phyloP scores from a whole-genome alignment of 164 flowering plant genomes.

The Vitis riparia region DNA sequence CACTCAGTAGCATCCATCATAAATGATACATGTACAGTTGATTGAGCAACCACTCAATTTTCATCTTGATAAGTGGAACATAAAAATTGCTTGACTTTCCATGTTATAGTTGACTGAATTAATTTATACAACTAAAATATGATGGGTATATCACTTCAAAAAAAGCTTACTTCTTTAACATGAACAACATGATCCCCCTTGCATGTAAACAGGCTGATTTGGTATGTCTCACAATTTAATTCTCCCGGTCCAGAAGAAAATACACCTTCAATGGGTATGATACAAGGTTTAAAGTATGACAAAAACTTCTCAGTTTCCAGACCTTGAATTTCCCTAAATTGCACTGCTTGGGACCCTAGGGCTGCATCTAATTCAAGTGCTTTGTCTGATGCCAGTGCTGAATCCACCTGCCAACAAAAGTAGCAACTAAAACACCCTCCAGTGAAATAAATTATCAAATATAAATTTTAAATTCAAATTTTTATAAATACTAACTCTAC shows the following conservation, averaged over 20 bases:
- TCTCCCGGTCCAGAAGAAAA: constrained; percentile 34
- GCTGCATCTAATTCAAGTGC: constrained; percentile 65
- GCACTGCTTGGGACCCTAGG: constrained; percentile 62
- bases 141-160: neutral
- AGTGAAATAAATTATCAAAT: neutral
- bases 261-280: constrained; percentile 64
- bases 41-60: neutral
- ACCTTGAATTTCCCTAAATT: constrained; percentile 70
- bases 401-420: constrained; percentile 44
- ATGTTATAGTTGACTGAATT: neutral
- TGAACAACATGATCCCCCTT: constrained; percentile 66
- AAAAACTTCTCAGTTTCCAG: constrained; percentile 69
- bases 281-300: constrained; percentile 72
- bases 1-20: neutral
- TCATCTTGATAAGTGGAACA: neutral
- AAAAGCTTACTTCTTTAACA: constrained; percentile 61
- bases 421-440: neutral
- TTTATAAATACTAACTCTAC: neutral
- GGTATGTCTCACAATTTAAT: constrained; percentile 34
- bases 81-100: neutral
- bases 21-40: neutral
- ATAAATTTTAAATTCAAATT: neutral
- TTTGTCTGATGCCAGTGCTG: constrained; percentile 56
- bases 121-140: neutral
- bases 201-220: constrained; percentile 51